phyloP scores from a whole-genome alignment of 2,329 filamentous ascomycete genomes.

The Dryadomyces sulphureus region DNA sequence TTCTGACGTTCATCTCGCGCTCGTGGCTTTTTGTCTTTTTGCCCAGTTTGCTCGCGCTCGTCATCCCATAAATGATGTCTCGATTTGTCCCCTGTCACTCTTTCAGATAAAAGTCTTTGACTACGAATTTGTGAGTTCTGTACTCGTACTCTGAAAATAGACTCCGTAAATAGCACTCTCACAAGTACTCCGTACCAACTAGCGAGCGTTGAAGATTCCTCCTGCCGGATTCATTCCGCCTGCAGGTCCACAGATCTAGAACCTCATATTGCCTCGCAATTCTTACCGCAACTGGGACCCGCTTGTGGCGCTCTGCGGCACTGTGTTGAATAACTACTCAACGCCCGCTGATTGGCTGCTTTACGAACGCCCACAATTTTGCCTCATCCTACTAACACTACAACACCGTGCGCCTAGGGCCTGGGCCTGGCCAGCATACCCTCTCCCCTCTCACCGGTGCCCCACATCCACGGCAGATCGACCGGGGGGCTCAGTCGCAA shows the following conservation, averaged over 20 bases:
- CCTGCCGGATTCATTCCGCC: no score
- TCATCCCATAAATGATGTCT: no score
- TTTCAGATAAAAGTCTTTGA: no score
- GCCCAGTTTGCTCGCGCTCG: no score
- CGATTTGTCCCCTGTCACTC: no score
- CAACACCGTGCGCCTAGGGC: neutral
- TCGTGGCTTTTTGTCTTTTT: no score
- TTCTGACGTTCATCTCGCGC: no score
- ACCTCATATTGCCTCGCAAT: no score
- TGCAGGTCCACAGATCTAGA: no score
- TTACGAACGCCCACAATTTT: neutral
- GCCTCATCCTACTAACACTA: neutral
- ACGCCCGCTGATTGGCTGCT: neutral
- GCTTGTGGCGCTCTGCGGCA: neutral
- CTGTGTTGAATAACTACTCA: neutral
- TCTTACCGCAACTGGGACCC: no score
- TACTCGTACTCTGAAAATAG: neutral
- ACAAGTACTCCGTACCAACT: neutral
- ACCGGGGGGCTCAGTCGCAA: constrained; percentile 10
- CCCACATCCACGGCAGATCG: constrained; percentile 11
- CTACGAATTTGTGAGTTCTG: no score
- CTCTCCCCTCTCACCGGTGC: constrained; percentile 1
- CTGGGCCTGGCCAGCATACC: no score
- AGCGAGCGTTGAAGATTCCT: constrained; percentile 6
- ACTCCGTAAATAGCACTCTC: neutral